Evolutionary conservation across 2,329 filamentous ascomycete genomes (phyloP).

Genomic region (Cryoendolithus antarcticus): DNA sequence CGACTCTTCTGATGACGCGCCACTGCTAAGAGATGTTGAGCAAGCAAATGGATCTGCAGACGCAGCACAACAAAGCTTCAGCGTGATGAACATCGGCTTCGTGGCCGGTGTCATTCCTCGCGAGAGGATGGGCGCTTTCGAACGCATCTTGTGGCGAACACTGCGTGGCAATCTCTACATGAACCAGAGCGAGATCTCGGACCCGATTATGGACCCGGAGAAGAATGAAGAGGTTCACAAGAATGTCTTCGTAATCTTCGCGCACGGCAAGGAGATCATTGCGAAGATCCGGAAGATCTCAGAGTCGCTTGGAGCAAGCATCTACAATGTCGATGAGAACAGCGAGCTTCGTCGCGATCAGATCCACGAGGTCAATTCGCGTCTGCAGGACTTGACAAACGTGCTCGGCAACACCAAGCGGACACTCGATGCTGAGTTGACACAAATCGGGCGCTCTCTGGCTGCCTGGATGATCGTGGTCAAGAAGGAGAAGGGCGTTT

Average conservation of each 20-base stretch:
- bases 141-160: constrained; percentile 94
- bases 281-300: constrained; percentile 99
- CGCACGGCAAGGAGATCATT: constrained; percentile 94
- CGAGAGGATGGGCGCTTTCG: constrained; percentile 87
- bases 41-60: constrained; percentile 43
- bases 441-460: constrained; percentile 82
- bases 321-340: constrained; percentile 97
- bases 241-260: constrained; percentile 99
- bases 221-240: constrained; percentile 89
- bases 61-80: constrained; percentile 44
- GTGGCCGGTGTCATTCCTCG: constrained; percentile 91
- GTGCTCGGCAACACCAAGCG: constrained; percentile 91
- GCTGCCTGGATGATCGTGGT: constrained; percentile 96
- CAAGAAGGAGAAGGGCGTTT: constrained; percentile 97
- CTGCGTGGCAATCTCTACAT: constrained; percentile 97
- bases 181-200: constrained; percentile 98
- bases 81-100: constrained; percentile 97
- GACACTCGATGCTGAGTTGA: constrained; percentile 83
- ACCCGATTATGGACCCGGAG: constrained; percentile 79
- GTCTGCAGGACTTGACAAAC: constrained; percentile 79
- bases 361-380: constrained; percentile 92
- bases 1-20: constrained; percentile 78
- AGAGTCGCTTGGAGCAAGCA: constrained; percentile 86
- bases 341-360: constrained; percentile 89
- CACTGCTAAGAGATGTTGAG: constrained; percentile 84